Conservation (phyloP, 148 eudicot genomes). For the Arctostaphylos glauca region DNA sequence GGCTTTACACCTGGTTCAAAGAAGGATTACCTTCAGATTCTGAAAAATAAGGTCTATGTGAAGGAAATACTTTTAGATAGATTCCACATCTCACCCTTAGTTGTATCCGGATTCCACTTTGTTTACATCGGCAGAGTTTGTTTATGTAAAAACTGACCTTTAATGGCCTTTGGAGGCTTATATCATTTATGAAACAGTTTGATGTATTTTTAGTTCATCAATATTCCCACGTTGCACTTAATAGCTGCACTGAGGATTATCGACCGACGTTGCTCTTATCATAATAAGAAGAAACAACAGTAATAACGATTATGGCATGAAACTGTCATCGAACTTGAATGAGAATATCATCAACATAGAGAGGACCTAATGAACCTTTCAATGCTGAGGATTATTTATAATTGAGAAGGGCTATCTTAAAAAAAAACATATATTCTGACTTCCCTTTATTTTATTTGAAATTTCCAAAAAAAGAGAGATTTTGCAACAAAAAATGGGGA, state of each 20-base stretch:
- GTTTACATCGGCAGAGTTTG: background rate
- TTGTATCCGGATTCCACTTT: background rate
- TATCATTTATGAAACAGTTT: background rate
- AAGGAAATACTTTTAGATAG: slow-evolving; percentile 2
- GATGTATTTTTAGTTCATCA: background rate
- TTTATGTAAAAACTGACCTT: background rate
- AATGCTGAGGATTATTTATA: background rate
- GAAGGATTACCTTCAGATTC: slow-evolving; percentile 67
- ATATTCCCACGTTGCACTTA: background rate
- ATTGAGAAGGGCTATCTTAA: no score
- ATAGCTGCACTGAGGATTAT: background rate
- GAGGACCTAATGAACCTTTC: background rate
- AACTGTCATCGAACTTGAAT: background rate
- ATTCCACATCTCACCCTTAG: background rate
- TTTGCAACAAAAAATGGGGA: no score
- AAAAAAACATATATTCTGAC: no score
- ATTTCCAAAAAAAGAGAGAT: no score
- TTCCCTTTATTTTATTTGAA: no score
- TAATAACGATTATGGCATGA: background rate
- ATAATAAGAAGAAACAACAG: background rate
- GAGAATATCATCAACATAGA: background rate
- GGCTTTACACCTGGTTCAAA: slow-evolving; percentile 79
- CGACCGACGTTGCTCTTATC: background rate
- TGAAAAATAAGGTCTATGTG: slow-evolving; percentile 32
- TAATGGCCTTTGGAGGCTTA: background rate